Conservation (phyloP, 805 yeast genomes). For the Metschnikowia santaceciliae region DNA sequence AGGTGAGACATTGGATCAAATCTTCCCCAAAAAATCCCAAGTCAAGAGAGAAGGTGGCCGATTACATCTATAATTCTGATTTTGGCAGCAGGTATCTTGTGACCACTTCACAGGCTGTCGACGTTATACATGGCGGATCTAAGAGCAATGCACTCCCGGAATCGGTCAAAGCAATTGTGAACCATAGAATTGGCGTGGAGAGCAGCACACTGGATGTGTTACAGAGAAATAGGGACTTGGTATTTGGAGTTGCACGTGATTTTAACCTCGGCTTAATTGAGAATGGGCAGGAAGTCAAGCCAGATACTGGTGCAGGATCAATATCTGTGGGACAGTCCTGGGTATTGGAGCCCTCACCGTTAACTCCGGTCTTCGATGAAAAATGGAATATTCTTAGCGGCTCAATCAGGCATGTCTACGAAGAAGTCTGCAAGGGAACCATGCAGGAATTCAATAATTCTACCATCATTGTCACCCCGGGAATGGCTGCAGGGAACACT, state of each 20-base stretch:
- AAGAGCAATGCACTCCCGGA: constrained; percentile 40
- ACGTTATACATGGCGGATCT: constrained; percentile 33
- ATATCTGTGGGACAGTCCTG: constrained; percentile 5
- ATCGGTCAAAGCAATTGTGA: constrained; percentile 23
- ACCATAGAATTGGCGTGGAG: constrained; percentile 35
- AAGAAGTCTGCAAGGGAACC: constrained; percentile 36
- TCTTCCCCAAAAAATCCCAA: constrained; percentile 30
- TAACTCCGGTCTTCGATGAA: constrained; percentile 21
- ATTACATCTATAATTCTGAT: constrained; percentile 15
- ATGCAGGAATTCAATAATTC: constrained; percentile 17
- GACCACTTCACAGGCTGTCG: constrained; percentile 34
- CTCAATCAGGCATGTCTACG: constrained; percentile 42
- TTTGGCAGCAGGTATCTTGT: constrained; percentile 24
- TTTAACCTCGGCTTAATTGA: constrained; percentile 9
- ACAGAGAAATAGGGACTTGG: constrained; percentile 25
- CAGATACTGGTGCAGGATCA: constrained; percentile 4
- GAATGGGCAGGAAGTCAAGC: constrained; percentile 4
- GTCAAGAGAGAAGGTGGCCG: constrained; percentile 25
- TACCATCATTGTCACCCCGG: constrained; percentile 48
- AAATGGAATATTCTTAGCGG: constrained; percentile 43
- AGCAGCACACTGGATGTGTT: constrained; percentile 22
- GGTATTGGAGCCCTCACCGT: constrained; percentile 12
- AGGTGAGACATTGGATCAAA: constrained; percentile 26
- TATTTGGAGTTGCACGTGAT: constrained; percentile 16
- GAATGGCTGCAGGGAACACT: constrained; percentile 66